These are phyloP conservation scores for Pseudocercospora cruenta DNA, from an alignment of 2,329 filamentous ascomycete genomes.

Conservation along the genomic window DNA sequence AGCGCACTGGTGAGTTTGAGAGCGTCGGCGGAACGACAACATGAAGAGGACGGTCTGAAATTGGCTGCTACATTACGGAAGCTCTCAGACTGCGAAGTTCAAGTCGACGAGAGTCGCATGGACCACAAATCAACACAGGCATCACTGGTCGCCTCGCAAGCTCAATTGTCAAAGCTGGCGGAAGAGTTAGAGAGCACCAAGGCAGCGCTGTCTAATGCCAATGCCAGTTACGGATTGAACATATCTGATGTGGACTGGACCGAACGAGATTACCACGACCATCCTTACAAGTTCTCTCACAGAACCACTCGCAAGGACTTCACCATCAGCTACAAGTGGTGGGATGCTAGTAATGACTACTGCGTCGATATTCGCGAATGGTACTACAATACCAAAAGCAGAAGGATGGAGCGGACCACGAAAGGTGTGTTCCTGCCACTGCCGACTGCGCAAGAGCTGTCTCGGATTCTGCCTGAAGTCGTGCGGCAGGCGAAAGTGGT, in stretches of 20 bases:
- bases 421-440: not conserved
- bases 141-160: not conserved
- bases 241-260: not conserved
- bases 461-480: not conserved
- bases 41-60: not conserved
- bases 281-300: not conserved
- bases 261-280: not conserved
- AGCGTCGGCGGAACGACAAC: not conserved
- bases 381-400: not conserved
- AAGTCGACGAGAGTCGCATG: not conserved
- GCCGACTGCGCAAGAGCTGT: not conserved
- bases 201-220: not conserved
- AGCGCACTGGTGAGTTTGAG: not conserved
- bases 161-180: not conserved
- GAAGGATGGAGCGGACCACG: not conserved
- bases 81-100: not conserved
- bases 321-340: not conserved
- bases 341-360: not conserved
- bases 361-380: not conserved
- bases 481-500: not conserved
- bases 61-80: not conserved
- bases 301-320: not conserved
- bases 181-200: not conserved
- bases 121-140: not conserved
- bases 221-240: not conserved